Base-by-base conservation (phyloP, 371 early-diverging fungal genomes). In the Funneliformis caledonium region DNA sequence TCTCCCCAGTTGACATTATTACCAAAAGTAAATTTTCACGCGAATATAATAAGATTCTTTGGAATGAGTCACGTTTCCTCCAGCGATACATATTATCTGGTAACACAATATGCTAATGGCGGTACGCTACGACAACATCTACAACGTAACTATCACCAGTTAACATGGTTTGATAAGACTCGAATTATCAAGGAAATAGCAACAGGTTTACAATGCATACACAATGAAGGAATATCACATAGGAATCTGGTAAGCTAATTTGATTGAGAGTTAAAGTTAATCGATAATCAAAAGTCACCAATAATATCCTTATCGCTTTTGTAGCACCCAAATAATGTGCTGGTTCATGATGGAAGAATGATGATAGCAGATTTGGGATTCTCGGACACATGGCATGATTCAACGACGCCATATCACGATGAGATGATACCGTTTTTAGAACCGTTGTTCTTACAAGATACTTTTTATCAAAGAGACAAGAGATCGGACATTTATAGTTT, bases 401-500 rank as follows among this genome's bases (percentile, higher is more conserved):
- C 14, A 31, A n/a, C 62, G 16, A 31, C 33, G n/a, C 56, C 72
- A 22, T 43, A 37, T 10, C 68, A 64, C 37, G 52, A 62, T 14
- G 76, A 59, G 11, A 75, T 59, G 76, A 60, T 75, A 7, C 12
- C 76, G 42, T 75, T 60, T 45, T 26, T 75, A 48, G 76, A 75
- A 75, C 76, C 76, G 5, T 37, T 60, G 43, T 61, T 22, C 45
- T 42, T 75, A 43, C 33, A 75, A 60, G 19, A 75, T 60, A 37
- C 14, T 26, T 22, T n/a, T 47, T 75, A 75, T 60, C 7, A 45
- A 60, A 33, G 59, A 11, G 76, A 75, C 42, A 61, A 75, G 45
- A 6, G 76, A 56, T 75, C 76, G 6, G 76, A 75, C n/a, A 61
- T 75, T 61, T 75, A 75, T 60, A 85, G 87, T 64, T 75, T 89